A percentile compares a stretch with the other conserved stretches of the same genome.
Evolutionary conservation across 257 asterid species (phyloP).

Genomic region (Rubia yunnanensis): DNA sequence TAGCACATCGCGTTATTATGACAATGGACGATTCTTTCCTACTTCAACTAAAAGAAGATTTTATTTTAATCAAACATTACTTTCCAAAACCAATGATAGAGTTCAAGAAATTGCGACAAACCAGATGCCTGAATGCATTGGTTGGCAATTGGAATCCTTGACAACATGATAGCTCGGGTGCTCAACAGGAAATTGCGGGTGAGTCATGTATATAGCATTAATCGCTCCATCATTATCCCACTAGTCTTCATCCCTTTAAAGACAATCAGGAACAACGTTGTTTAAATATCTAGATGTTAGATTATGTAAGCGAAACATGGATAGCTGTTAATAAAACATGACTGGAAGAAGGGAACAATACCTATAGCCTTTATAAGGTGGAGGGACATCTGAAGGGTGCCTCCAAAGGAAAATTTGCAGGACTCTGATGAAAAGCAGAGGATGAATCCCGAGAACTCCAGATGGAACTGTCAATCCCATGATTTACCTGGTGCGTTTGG

Average conservation of each 20-base stretch:
- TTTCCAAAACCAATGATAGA: not conserved
- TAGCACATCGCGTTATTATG: too few relatives aligned
- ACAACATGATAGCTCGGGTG: constrained; percentile 60
- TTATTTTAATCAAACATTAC: too few relatives aligned
- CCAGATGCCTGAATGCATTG: constrained; percentile 91
- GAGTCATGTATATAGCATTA: constrained; percentile 95
- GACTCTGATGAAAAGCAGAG: constrained; percentile 70
- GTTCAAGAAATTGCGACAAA: constrained; percentile 22
- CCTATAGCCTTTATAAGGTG: constrained; percentile 92
- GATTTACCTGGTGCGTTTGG: constrained; percentile 58
- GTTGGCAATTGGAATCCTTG: constrained; percentile 80
- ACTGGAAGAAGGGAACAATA: not conserved
- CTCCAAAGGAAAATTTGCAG: constrained; percentile 88
- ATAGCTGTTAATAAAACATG: not conserved
- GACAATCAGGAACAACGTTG: not conserved
- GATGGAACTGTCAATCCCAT: constrained; percentile 76
- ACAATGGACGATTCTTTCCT: too few relatives aligned
- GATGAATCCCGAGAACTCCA: constrained; percentile 76
- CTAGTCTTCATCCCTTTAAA: constrained; percentile 88
- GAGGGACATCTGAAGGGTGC: constrained; percentile 60
- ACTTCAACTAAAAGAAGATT: too few relatives aligned
- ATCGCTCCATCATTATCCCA: constrained; percentile 99
- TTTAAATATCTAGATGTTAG: too few relatives aligned
- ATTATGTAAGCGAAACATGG: not conserved
- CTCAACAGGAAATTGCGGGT: constrained; percentile 85